phyloP scores from a whole-genome alignment of 371 early-diverging fungal genomes.

The Lichtheimia ornata region DNA sequence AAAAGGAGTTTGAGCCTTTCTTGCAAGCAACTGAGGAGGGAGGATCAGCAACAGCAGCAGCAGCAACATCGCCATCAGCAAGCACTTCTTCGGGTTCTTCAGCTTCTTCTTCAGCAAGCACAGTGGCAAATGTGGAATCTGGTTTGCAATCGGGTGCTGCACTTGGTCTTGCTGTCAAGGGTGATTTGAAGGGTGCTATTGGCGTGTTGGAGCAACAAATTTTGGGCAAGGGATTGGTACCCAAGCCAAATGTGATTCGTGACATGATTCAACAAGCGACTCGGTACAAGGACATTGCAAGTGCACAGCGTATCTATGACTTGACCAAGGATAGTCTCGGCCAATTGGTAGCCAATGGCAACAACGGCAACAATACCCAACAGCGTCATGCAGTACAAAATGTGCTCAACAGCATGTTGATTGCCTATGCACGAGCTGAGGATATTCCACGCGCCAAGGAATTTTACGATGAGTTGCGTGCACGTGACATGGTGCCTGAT shows the following conservation, averaged over 20 bases:
- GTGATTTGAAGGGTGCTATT: slow-evolving; percentile 29
- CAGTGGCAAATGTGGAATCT: neutral
- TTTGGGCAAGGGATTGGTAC: slow-evolving; percentile 28
- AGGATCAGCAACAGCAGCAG: neutral
- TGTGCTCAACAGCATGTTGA: slow-evolving; percentile 55
- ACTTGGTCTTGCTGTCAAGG: slow-evolving; percentile 27
- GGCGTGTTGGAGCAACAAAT: slow-evolving; percentile 30
- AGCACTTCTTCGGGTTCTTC: too few species aligned
- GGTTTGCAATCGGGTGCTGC: slow-evolving; percentile 32
- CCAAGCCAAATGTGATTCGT: slow-evolving; percentile 43
- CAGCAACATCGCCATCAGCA: neutral
- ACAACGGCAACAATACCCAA: slow-evolving; percentile 5
- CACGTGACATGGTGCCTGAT: slow-evolving; percentile 30
- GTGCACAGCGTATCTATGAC: slow-evolving; percentile 33
- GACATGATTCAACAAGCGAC: slow-evolving; percentile 41
- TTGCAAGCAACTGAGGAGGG: slow-evolving; percentile 8
- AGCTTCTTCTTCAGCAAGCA: neutral
- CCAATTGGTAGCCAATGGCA: neutral
- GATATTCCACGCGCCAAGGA: slow-evolving; percentile 42
- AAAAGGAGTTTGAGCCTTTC: slow-evolving; percentile 29
- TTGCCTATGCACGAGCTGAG: slow-evolving; percentile 50
- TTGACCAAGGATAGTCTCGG: slow-evolving; percentile 20
- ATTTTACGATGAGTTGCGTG: slow-evolving; percentile 52
- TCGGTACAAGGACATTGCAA: slow-evolving; percentile 23
- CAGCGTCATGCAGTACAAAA: slow-evolving; percentile 22